Conservation (phyloP, 371 early-diverging fungal genomes). For the Blakeslea trispora region DNA sequence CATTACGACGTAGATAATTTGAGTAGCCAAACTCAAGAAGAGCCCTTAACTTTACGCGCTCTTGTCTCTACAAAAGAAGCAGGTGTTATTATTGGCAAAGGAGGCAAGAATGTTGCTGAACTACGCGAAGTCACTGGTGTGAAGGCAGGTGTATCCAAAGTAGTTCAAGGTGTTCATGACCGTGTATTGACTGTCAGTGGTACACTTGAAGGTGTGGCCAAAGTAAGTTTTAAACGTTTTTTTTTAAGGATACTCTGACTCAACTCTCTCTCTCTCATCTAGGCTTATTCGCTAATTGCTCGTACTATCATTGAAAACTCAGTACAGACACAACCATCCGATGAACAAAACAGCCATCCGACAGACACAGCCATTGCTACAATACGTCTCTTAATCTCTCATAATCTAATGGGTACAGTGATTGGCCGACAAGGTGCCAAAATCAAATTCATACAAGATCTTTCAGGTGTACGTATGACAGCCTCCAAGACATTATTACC, state of each 20-base stretch:
- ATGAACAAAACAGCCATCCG: conserved; percentile 1
- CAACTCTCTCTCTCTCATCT: too few species aligned
- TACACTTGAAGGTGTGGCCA: conserved; percentile 71
- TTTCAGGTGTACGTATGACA: conserved; percentile 77
- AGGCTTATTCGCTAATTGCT: conserved; percentile 63
- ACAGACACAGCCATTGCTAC: conserved; percentile 19
- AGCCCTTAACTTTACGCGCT: conserved; percentile 77
- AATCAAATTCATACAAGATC: conserved; percentile 87
- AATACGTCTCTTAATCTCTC: conserved; percentile 79
- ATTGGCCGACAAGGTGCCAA: conserved; percentile 86
- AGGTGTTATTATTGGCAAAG: conserved; percentile 91
- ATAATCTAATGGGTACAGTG: conserved; percentile 85
- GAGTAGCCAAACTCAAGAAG: conserved; percentile 8
- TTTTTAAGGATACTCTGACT: too few species aligned
- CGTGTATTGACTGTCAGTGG: conserved; percentile 87
- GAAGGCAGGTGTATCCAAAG: conserved; percentile 85
- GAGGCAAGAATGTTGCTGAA: conserved; percentile 83
- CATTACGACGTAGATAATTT: neutral
- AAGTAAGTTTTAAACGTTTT: too few species aligned
- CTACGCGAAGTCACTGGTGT: conserved; percentile 82
- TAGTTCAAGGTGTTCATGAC: conserved; percentile 81
- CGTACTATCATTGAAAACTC: conserved; percentile 83
- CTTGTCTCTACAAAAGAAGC: conserved; percentile 91
- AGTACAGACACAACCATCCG: conserved; percentile 10
- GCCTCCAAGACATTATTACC: conserved; percentile 86